A percentile compares a stretch with the other conserved stretches of the same genome.
Evolutionary conservation across 495 filamentous ascomycete genomes (phyloP).

Genomic region (Chaetomium tenue): DNA sequence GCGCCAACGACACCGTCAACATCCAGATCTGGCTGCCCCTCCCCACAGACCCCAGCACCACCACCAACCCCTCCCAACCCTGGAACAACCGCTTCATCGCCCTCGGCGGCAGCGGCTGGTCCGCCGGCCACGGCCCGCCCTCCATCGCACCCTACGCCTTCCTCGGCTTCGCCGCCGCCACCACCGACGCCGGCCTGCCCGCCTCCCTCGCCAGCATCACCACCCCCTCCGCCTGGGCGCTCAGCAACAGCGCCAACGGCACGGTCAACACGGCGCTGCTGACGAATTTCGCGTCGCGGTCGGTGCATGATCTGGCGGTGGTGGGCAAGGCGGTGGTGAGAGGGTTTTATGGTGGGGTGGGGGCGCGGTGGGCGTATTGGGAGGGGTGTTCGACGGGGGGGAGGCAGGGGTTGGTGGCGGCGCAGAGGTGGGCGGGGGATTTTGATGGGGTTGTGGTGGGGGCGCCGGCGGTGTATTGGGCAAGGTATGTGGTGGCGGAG

Average conservation of each 20-base stretch:
- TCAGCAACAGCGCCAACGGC: background rate
- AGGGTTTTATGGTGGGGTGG: no score
- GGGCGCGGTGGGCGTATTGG: background rate
- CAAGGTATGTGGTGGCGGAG: conserved; percentile 7
- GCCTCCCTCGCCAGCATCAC: no score
- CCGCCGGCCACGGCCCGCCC: background rate
- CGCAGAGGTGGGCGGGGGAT: background rate
- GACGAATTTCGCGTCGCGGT: conserved; percentile 2
- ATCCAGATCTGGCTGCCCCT: conserved; percentile 10
- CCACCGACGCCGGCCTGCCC: conserved; percentile 4
- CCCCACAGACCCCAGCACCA: no score
- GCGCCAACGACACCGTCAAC: conserved; percentile 11
- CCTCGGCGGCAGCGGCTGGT: background rate
- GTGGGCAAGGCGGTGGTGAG: background rate
- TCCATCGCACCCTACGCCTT: background rate
- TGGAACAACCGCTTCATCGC: conserved; percentile 4
- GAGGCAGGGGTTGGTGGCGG: background rate
- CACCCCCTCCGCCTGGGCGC: background rate
- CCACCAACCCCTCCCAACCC: no score
- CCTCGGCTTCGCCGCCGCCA: background rate
- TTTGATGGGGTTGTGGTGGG: conserved; percentile 4
- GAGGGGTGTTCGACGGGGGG: conserved; percentile 4
- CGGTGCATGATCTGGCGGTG: background rate
- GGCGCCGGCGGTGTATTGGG: conserved; percentile 3
- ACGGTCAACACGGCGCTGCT: background rate